Percentiles rank a stretch among this genome's conserved stretches.
Evolutionary conservation across 139 green algal genomes (phyloP).

Genomic region (Chlamydomonas eustigma): DNA sequence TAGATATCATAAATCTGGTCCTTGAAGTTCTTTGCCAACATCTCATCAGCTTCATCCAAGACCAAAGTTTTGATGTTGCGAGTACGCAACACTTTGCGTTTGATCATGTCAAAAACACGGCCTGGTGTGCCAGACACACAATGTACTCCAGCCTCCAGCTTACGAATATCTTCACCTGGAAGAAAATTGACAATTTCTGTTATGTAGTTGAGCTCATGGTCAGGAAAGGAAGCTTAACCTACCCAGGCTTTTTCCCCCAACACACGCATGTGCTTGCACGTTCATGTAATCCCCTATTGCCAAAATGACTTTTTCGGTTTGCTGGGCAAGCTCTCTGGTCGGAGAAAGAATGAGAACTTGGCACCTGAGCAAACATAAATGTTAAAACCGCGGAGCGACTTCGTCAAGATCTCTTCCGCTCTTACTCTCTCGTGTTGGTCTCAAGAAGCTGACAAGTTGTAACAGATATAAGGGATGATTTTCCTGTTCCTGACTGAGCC

Average conservation of each 20-base stretch:
- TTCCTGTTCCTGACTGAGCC: conserved; percentile 97
- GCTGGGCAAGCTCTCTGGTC: conserved; percentile 92
- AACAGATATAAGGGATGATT: conserved; percentile 94
- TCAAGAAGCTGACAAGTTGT: conserved; percentile 78
- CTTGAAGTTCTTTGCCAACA: conserved; percentile 97
- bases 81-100: conserved; percentile 65
- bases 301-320: conserved; percentile 92
- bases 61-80: conserved; percentile 72
- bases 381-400: neutral
- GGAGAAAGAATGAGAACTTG: conserved; percentile 93
- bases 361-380: conserved; percentile 17
- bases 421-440: conserved; percentile 65
- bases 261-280: conserved; percentile 88
- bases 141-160: conserved; percentile 89
- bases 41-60: conserved; percentile 92
- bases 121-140: conserved; percentile 95
- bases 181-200: neutral
- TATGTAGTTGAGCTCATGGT: too few relatives aligned
- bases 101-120: conserved; percentile 99
- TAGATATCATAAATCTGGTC: conserved; percentile 99
- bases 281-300: conserved; percentile 92
- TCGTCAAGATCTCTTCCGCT: too few relatives aligned
- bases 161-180: conserved; percentile 50
- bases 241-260: conserved; percentile 92
- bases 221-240: neutral